These are phyloP conservation scores for Erucastrum elatum DNA, from an alignment of 345 rosid genomes.

Conservation along the genomic window DNA sequence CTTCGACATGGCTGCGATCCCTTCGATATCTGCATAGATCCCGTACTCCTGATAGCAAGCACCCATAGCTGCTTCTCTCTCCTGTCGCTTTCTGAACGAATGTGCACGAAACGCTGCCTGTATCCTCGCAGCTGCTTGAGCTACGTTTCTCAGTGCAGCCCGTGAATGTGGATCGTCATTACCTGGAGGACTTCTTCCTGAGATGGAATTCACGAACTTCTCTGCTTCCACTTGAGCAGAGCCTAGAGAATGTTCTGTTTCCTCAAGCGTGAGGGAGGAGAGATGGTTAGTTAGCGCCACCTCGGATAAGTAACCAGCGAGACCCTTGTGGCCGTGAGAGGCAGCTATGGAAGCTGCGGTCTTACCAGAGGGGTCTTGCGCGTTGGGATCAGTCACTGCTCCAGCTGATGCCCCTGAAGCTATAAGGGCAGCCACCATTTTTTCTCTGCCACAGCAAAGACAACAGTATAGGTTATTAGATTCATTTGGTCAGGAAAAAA, in stretches of 20 bases:
- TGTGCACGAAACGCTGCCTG: conserved; percentile 95
- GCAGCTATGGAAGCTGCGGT: conserved; percentile 86
- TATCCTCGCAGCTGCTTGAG: conserved; percentile 95
- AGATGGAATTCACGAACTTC: conserved; percentile 56
- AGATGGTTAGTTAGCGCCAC: conserved; percentile 88
- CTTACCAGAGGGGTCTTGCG: conserved; percentile 70
- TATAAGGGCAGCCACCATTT: conserved; percentile 87
- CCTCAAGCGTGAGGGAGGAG: conserved; percentile 75
- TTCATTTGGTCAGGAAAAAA: no score
- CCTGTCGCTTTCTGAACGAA: conserved; percentile 75
- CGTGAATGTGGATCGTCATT: conserved; percentile 50
- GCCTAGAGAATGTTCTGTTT: conserved; percentile 69
- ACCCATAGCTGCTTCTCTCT: conserved; percentile 41
- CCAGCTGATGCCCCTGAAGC: conserved; percentile 94
- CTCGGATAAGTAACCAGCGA: conserved; percentile 97
- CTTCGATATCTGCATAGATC: conserved; percentile 57
- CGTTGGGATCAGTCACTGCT: conserved; percentile 91
- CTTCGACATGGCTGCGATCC: conserved; percentile 58
- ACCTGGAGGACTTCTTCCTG: conserved; percentile 29
- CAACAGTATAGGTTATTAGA: no score
- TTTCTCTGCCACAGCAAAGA: conserved; percentile 59
- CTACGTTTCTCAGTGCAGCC: conserved; percentile 82
- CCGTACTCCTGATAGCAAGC: conserved; percentile 58
- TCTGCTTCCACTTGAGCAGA: conserved; percentile 79
- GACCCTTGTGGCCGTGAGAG: conserved; percentile 73